These are phyloP conservation scores for Jacaranda copaia DNA, from an alignment of 257 asterid genomes.

Conservation along the genomic window DNA sequence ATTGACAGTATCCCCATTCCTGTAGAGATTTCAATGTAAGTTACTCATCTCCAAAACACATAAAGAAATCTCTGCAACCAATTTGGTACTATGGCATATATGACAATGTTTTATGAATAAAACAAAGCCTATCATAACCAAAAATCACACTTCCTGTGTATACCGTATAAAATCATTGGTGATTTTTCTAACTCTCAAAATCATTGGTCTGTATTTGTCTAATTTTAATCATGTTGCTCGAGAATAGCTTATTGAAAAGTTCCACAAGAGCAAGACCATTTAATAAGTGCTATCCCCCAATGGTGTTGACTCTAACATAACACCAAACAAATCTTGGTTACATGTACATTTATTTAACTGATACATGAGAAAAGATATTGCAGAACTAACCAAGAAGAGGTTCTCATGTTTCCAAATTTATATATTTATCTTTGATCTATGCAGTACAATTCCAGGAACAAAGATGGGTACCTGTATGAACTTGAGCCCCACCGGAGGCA, in stretches of 20 bases:
- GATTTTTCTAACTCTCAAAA: no score
- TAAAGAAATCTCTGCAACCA: no score
- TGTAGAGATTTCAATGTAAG: no score
- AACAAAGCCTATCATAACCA: no score
- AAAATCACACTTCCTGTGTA: no score
- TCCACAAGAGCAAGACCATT: conserved; percentile 15
- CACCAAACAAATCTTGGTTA: background rate
- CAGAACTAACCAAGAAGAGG: background rate
- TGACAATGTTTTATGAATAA: no score
- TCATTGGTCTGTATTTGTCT: background rate
- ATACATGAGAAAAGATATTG: background rate
- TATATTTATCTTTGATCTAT: background rate
- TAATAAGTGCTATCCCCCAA: conserved; percentile 6
- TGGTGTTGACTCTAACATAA: background rate
- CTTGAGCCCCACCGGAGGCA: background rate
- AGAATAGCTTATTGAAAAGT: conserved; percentile 1
- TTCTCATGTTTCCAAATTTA: background rate
- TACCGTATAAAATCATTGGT: no score
- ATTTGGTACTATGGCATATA: no score
- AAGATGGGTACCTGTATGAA: background rate
- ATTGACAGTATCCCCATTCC: no score
- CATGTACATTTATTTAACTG: conserved; percentile 3
- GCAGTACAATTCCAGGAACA: background rate
- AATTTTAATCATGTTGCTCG: background rate
- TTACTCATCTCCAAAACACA: no score